Base-by-base conservation (phyloP, 2,329 filamentous ascomycete species). In the Penicillium sp. region DNA sequence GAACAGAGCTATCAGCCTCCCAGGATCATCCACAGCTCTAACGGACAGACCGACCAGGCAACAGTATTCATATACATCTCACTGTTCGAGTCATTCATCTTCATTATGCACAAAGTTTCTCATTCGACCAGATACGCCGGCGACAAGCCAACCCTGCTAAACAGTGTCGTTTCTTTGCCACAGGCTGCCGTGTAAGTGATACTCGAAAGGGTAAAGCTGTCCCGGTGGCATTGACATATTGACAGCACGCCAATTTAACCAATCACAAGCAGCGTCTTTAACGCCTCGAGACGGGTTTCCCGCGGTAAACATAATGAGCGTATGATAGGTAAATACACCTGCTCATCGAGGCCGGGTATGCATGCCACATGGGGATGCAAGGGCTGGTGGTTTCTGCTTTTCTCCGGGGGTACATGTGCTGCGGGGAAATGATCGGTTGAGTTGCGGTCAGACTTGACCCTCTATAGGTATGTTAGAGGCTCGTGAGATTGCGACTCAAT, bases 181-280 rank as follows among this genome's bases (percentile, higher is more conserved):
- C 31, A 14, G 31, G 1, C 32, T 42, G 23, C 7, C n/a, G n/a
- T 31, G 18, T 13, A 38, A 28, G n/a, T 22, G n/a, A 35, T 49
- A 49, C 47, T 41, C 20, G 27, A 49, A 49, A 35, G 4, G 47
- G 42, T 16, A 49, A 41, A 22, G 16, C 20, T 35, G 38, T 46
- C 47, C 47, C 38, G 39, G 24, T 26, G 24, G 42, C 20, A 31
- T 31, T 44, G 36, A 40, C 28, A 44, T 40, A 18, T 37, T 44
- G 36, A 40, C 28, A 44, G 37, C 24, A 41, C 40, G 7, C 31
- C 31, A 0, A 18, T 34, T 34, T 16, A 16, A 20, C 18, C 31
- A 34, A 34, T 34, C 9, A 11, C 14, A 10, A 11, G 11, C 14
- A 2, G 6, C 14, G n/a, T 3, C 24, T 44, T 14, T 5, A 22